phyloP scores from a whole-genome alignment of 495 filamentous ascomycete species.

The Cryomyces antarcticus region DNA sequence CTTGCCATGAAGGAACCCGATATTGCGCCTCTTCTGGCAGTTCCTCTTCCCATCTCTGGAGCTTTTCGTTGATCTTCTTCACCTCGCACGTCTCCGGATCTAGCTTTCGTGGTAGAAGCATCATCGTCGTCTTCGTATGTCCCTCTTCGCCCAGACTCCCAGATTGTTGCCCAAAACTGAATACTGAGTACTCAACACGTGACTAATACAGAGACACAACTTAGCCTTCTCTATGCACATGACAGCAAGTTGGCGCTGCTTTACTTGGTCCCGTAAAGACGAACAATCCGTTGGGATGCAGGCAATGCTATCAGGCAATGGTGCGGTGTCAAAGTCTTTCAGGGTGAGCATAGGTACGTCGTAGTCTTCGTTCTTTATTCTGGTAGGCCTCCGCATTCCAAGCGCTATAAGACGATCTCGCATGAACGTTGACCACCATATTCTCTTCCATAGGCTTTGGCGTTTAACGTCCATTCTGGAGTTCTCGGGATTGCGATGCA shows the following conservation, averaged over 20 bases:
- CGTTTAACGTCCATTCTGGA: conserved; percentile 46
- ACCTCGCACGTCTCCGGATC: conserved; percentile 57
- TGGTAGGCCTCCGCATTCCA: conserved; percentile 69
- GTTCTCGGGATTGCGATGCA: conserved; percentile 39
- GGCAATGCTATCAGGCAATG: conserved; percentile 34
- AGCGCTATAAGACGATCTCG: conserved; percentile 67
- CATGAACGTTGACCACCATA: conserved; percentile 88
- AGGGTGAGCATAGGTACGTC: conserved; percentile 69
- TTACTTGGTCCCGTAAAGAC: conserved; percentile 34
- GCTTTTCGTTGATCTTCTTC: conserved; percentile 43
- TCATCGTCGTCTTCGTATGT: conserved; percentile 46
- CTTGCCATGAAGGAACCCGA: conserved; percentile 6
- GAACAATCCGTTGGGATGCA: conserved; percentile 42
- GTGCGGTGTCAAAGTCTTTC: conserved; percentile 58
- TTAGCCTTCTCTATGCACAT: conserved; percentile 81
- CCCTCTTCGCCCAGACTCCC: conserved; percentile 24
- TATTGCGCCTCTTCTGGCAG: conserved; percentile 47
- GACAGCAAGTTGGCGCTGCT: conserved; percentile 49
- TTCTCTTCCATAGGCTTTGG: conserved; percentile 63
- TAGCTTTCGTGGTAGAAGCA: conserved; percentile 68
- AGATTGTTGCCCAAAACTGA: conserved; percentile 60
- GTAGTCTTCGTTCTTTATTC: conserved; percentile 72
- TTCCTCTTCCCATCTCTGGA: conserved; percentile 46
- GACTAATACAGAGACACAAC: conserved; percentile 59
- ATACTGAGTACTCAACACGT: conserved; percentile 65